Evolutionary conservation across 2,329 filamentous ascomycete species (phyloP).

Genomic region (Hypomyces rosellus): DNA sequence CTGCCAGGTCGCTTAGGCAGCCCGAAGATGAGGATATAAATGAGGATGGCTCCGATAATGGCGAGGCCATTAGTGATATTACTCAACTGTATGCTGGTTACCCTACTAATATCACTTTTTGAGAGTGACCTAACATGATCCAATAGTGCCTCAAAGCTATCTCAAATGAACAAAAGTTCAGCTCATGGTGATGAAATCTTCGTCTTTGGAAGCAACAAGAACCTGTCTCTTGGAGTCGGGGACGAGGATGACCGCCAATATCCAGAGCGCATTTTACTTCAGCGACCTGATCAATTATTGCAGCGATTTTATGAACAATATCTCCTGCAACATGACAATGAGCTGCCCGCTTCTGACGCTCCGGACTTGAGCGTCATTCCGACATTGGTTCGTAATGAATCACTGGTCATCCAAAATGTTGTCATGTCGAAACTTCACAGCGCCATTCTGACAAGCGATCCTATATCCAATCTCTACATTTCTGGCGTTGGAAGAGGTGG

Average conservation of each 20-base stretch:
- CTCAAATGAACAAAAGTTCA: slow-evolving; percentile 7
- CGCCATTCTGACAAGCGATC: slow-evolving; percentile 79
- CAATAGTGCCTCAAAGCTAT: background rate
- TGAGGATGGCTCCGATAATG: slow-evolving; percentile 51
- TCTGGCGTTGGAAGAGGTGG: slow-evolving; percentile 90
- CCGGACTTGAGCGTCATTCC: slow-evolving; percentile 54
- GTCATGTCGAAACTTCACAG: slow-evolving; percentile 88
- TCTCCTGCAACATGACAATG: slow-evolving; percentile 40
- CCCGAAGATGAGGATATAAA: slow-evolving; percentile 40
- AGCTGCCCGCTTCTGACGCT: slow-evolving; percentile 16
- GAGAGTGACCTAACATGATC: background rate
- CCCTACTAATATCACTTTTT: background rate
- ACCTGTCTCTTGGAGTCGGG: slow-evolving; percentile 85
- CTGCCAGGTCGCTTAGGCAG: slow-evolving; percentile 60
- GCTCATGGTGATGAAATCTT: slow-evolving; percentile 73
- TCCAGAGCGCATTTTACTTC: slow-evolving; percentile 74
- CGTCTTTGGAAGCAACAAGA: slow-evolving; percentile 94
- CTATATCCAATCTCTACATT: slow-evolving; percentile 83
- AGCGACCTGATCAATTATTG: slow-evolving; percentile 71
- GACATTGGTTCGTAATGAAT: slow-evolving; percentile 62
- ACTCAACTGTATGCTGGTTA: slow-evolving; percentile 22
- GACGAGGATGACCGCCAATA: slow-evolving; percentile 93
- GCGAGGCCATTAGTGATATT: slow-evolving; percentile 34
- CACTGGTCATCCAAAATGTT: slow-evolving; percentile 72
- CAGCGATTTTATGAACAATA: slow-evolving; percentile 67